Percentiles rank a stretch among this genome's conserved stretches.
phyloP scores from a whole-genome alignment of 768 basidiomycete species.

The Hortiboletus flavorubellus region DNA sequence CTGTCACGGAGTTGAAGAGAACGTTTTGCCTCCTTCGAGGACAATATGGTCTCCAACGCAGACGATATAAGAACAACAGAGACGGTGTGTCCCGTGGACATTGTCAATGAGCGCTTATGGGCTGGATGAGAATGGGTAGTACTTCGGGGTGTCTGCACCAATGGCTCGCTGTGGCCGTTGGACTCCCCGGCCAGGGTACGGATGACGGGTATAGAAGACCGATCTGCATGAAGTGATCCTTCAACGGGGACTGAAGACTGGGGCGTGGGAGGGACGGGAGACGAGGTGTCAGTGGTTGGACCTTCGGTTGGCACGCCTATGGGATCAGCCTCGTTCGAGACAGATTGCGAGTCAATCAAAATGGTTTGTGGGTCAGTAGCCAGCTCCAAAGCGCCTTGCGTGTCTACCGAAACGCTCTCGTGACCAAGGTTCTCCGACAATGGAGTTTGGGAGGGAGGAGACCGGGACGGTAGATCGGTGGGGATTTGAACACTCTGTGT shows the following conservation, averaged over 20 bases:
- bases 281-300: constrained; percentile 1
- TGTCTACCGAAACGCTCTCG: background rate
- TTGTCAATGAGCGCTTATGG: constrained; percentile 58
- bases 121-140: constrained; percentile 16
- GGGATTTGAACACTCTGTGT: constrained; percentile 5
- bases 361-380: background rate
- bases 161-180: constrained; percentile 14
- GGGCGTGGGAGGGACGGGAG: constrained; percentile 6
- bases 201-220: constrained; percentile 3
- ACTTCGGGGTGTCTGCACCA: constrained; percentile 21
- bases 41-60: constrained; percentile 80
- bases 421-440: background rate
- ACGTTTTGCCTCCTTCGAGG: constrained; percentile 86
- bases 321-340: constrained; percentile 1
- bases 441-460: constrained; percentile 2
- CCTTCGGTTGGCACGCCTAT: background rate
- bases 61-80: constrained; percentile 80
- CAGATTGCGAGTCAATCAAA: background rate
- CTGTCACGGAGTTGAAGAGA: constrained; percentile 80
- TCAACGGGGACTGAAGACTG: constrained; percentile 4
- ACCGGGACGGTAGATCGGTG: constrained; percentile 3
- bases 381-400: background rate
- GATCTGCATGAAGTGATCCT: constrained; percentile 1
- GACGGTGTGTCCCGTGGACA: constrained; percentile 67
- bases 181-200: constrained; percentile 7